phyloP scores from a whole-genome alignment of 352 stramenopile species.

The Halophytophthora batemanensis region DNA sequence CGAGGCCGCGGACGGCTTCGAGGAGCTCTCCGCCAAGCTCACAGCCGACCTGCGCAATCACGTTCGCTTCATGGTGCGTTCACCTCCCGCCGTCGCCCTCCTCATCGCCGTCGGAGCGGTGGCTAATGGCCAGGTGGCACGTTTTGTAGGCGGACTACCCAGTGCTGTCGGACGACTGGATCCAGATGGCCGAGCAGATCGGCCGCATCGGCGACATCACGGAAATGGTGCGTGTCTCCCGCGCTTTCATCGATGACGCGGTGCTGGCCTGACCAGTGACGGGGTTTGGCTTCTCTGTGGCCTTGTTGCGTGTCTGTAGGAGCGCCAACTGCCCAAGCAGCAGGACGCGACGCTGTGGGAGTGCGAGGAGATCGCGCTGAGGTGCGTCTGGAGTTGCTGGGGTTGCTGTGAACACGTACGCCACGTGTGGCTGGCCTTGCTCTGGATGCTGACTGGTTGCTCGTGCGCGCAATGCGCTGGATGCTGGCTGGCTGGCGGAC shows the following conservation, averaged over 20 bases:
- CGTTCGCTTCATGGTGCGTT: conserved; percentile 88
- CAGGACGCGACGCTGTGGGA: conserved; percentile 89
- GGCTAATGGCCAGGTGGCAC: neutral
- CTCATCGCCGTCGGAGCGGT: neutral
- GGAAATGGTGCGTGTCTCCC: conserved; percentile 76
- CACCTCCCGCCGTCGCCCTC: too few relatives aligned
- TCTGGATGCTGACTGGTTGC: neutral
- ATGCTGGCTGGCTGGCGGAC: conserved; percentile 1
- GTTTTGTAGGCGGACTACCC: conserved; percentile 67
- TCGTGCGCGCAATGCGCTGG: conserved; percentile 1
- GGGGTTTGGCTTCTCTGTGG: neutral
- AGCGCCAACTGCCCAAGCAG: conserved; percentile 76
- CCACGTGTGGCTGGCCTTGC: neutral
- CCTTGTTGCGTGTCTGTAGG: conserved; percentile 21
- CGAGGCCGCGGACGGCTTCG: conserved; percentile 64
- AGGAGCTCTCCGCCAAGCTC: conserved; percentile 84
- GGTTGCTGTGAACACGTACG: neutral
- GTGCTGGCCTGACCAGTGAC: neutral
- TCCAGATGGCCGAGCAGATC: conserved; percentile 86
- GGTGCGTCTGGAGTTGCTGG: conserved; percentile 27
- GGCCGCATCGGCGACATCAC: conserved; percentile 87
- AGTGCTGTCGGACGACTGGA: conserved; percentile 87
- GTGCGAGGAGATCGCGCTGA: conserved; percentile 81
- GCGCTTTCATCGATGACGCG: too few relatives aligned
- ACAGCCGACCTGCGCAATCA: conserved; percentile 81